Conservation (phyloP, 75 land plant species). For the Pinus taeda region DNA sequence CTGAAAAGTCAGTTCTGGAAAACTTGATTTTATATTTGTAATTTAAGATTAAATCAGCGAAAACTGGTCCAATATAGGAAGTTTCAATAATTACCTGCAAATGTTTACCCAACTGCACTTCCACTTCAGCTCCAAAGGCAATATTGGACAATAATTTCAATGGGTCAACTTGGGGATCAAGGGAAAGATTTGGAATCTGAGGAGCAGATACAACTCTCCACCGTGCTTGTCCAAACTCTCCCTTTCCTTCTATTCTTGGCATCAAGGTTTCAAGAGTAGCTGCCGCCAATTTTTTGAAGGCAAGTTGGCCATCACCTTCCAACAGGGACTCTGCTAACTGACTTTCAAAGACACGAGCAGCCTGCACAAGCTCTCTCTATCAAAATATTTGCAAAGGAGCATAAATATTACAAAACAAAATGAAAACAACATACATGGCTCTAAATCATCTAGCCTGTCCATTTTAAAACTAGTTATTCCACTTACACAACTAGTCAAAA, state of each 20-base stretch:
- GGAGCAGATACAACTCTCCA: slow-evolving; percentile 99
- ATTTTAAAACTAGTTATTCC: not conserved
- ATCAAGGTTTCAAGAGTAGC: slow-evolving; percentile 95
- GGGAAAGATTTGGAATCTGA: slow-evolving; percentile 88
- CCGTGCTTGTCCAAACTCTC: slow-evolving; percentile 96
- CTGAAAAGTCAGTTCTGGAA: too few relatives aligned
- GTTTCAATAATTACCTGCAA: slow-evolving; percentile 64
- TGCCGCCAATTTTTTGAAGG: slow-evolving; percentile 95
- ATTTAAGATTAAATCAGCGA: not conserved
- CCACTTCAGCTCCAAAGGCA: slow-evolving; percentile 94
- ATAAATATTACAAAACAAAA: not conserved
- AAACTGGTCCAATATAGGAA: not conserved
- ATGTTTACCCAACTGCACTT: slow-evolving; percentile 93
- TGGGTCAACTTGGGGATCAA: slow-evolving; percentile 92
- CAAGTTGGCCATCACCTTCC: slow-evolving; percentile 95
- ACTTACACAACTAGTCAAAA: not conserved
- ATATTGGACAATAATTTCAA: slow-evolving; percentile 89
- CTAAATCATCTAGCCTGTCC: not conserved
- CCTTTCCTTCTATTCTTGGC: slow-evolving; percentile 97
- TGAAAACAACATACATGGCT: not conserved
- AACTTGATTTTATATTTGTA: not conserved
- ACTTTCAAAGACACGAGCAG: slow-evolving; percentile 92
- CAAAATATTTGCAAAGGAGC: slow-evolving; percentile 2
- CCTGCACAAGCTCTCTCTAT: slow-evolving; percentile 36
- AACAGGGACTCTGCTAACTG: slow-evolving; percentile 91